Percentiles rank a stretch among this genome's conserved stretches.
Conservation (phyloP, 768 basidiomycete genomes). For the Paxillus rubicundulus region DNA sequence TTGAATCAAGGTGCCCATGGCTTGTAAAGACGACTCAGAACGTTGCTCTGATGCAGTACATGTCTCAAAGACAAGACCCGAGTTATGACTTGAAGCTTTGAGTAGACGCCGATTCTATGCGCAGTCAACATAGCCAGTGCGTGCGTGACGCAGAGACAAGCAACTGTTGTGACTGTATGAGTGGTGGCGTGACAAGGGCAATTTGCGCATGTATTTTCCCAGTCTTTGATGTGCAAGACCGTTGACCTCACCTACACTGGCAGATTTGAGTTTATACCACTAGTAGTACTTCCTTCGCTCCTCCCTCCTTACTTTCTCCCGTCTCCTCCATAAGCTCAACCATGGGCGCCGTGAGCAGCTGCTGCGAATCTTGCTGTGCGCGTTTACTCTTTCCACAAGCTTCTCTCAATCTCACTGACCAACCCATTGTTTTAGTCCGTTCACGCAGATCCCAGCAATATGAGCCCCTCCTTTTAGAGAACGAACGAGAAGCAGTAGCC, state of each 20-base stretch:
- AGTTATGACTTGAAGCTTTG: too few relatives aligned
- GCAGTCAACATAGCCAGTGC: too few relatives aligned
- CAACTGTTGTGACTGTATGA: neutral
- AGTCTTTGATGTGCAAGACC: neutral
- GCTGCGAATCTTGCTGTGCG: conserved; percentile 83
- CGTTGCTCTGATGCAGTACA: neutral
- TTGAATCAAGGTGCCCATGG: neutral
- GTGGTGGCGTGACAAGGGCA: conserved; percentile 6
- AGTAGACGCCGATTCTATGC: too few relatives aligned
- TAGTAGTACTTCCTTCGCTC: conserved; percentile 3
- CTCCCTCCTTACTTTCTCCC: neutral
- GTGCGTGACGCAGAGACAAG: too few relatives aligned
- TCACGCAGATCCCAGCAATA: conserved; percentile 84
- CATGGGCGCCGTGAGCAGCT: conserved; percentile 79
- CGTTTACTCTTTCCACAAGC: conserved; percentile 15
- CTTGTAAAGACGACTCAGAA: neutral
- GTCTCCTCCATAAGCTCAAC: conserved; percentile 1
- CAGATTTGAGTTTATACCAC: conserved; percentile 15
- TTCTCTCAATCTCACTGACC: conserved; percentile 9
- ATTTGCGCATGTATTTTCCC: conserved; percentile 21
- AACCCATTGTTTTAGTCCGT: conserved; percentile 50
- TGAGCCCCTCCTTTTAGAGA: conserved; percentile 83
- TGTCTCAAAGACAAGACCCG: too few relatives aligned
- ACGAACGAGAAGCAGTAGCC: conserved; percentile 96
- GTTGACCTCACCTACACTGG: conserved; percentile 2